Conservation (phyloP, 2,329 filamentous ascomycete genomes). For the Ophiostoma novo-ulmi region DNA sequence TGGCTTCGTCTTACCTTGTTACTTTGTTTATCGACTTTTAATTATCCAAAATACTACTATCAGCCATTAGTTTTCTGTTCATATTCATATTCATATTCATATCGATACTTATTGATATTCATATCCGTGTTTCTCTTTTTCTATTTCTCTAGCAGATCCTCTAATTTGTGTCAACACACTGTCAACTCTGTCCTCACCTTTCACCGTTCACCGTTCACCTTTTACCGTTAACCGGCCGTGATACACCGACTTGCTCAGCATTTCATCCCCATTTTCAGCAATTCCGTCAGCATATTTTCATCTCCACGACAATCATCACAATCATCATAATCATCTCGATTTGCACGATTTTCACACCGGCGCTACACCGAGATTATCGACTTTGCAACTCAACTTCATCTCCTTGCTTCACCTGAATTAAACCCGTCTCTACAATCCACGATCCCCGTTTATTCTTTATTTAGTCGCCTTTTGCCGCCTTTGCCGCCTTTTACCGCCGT, state of each 20-base stretch:
- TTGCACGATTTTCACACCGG: not conserved
- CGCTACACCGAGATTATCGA: slow-evolving; percentile 2
- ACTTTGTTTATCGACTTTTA: not conserved
- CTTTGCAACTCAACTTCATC: not conserved
- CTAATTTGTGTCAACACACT: no score
- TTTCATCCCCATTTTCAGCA: not conserved
- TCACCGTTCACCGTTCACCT: not conserved
- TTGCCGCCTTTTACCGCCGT: not conserved
- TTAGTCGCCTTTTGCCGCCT: not conserved
- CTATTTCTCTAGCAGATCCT: slow-evolving; percentile 12
- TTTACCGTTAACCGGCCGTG: not conserved
- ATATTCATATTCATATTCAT: no score
- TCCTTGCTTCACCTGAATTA: not conserved
- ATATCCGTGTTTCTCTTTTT: not conserved
- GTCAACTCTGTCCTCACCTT: not conserved
- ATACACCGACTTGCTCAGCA: not conserved
- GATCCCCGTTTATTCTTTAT: not conserved
- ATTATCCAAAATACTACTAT: not conserved
- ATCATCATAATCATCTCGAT: not conserved
- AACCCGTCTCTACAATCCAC: not conserved
- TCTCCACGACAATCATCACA: not conserved
- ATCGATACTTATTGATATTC: not conserved
- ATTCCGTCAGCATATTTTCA: not conserved
- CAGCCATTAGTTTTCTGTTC: not conserved
- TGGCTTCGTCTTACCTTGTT: not conserved